Base-by-base conservation (phyloP, 768 basidiomycete genomes). In the Russula griseocarnosa region DNA sequence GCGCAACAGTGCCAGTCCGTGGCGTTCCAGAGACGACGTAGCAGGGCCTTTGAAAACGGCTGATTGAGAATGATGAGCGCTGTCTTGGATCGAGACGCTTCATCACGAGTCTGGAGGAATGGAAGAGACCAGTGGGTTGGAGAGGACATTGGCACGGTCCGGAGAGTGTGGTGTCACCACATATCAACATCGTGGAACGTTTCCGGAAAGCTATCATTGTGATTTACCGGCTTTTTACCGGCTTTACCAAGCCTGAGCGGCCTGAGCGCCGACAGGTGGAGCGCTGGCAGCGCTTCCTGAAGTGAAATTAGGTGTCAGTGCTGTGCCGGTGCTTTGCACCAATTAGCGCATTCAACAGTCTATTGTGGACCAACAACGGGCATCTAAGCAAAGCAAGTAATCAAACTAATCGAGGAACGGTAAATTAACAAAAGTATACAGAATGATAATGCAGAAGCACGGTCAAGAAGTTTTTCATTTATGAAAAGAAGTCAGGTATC, bases 11-110 rank as follows among this genome's bases (percentile, higher is more conserved):
- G 72, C 73, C 77, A 73, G 20, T 65, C 24, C 32, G 72, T 66
- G 32, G 64, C 44, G 28, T 65, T 62, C 70, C 70, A 97, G 10
- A 94, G 73, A 11, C 80, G 79, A 16, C 75, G 70, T 49, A 98
- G 79, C 47, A 97, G 79, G 11, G 76, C 68, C 4, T 74, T 67
- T 26, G 85, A 84, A 71, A 96, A 93, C 0, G 93, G 88, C 65
- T 96, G 92, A 73, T 99, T 98, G 60, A 98, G 81, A 69, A 99
- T 86, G 69, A 98, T 86, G 63, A 98, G 78, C 0, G 86, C 91
- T 69, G 66, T 57, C 66, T 60, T 30, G 52, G 53, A 42, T 32
- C 53, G 47, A 14, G 28, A 14, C 22, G 13, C 46, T 24, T 56
- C n/a, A 36, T 47, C 58, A 20, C 16, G 51, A 14, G 42, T 16